Base-by-base conservation (phyloP, 768 basidiomycete species). In the Lactifluus piperatus region DNA sequence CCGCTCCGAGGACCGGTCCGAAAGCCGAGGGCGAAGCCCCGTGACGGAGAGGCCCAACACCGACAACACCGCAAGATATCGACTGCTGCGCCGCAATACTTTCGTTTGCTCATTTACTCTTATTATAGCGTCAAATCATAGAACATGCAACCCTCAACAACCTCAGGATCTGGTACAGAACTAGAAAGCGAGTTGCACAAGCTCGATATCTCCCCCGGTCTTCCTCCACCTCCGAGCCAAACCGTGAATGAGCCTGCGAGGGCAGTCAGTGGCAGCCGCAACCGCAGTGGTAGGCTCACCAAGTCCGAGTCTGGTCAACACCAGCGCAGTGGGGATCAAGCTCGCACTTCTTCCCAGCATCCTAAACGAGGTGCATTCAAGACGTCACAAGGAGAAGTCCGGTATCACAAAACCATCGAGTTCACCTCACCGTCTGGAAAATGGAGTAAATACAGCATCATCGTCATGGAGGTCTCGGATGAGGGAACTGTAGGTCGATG, bases 331-430 rank as follows among this genome's bases (percentile, higher is more conserved):
- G 32, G 46, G 22, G 41, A 29, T 24, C 49, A 41, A 44, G 16
- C 29, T 24, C 47, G n/a, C 39, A 16, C 48, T 13, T 13, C 43
- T 29, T 16, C 34, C 16, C 48, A 29, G 22, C 27, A 18, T 18
- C 9, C 39, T 7, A 43, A 34, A 1, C 27, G 30, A 22, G 41
- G 37, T 3, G 47, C 24, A 13, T 22, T n/a, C 7, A 55, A 50
- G 11, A 7, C 48, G 5, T 69, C 73, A 14, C 64, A 64, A 16
- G 72, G 67, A 2, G 85, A 90, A 45, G 81, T 89, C 18, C 91
- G 89, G 89, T 81, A 84, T 68, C 81, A 91, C 69, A 91, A 91
- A 69, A 69, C 77, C 27, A 80, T 90, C 48, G 57, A 66, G 3
- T 92, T 86, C 65, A 74, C 72, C 29, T 60, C 59, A 66, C 70